Base-by-base conservation (phyloP, 805 yeast species). In the Kockiozyma suomiensis region DNA sequence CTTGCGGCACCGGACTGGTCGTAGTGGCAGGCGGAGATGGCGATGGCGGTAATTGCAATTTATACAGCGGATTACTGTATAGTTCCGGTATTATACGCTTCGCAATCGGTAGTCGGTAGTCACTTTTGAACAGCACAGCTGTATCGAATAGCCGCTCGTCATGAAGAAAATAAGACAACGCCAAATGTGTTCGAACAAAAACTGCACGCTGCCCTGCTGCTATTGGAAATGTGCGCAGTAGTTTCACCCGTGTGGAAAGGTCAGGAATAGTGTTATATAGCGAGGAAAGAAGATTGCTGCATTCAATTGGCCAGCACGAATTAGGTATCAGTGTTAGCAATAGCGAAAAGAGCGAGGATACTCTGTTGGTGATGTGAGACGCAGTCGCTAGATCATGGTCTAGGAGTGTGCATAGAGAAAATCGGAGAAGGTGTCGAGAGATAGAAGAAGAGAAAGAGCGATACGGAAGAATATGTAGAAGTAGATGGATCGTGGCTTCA, bases 31-130 rank as follows among this genome's bases (percentile, higher is more conserved):
- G 23, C 32, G 17, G 17, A 2, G 12, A 8, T n/a, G n/a, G n/a
- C 28, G 25, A 7, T n/a, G 35, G 30, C 38, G 46, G 17, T 19
- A 28, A 4, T 17, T 35, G n/a, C 13, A 61, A 41, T n/a, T 26
- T 28, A 33, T 58, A 61, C n/a, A 61, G 21, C 30, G 52, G 60
- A 43, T 61, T 61, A 25, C 17, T 12, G 19, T 43, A 32, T 30
- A 61, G 23, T 37, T 61, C 65, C 13, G 60, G 63, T 19, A 61
- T 26, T 17, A 61, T 61, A 17, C 40, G 8, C 47, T 58, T 61
- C 17, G 46, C 65, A 30, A 61, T 58, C n/a, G 65, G 65, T 30
- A 61, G 26, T 12, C 60, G 38, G 23, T 51, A 57, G 15, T 50
- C 56, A 12, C 25, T 40, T 25, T 48, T 25, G 41, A 37, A 15